Base-by-base conservation (phyloP, 345 rosid species). In the Anacardium occidentale region DNA sequence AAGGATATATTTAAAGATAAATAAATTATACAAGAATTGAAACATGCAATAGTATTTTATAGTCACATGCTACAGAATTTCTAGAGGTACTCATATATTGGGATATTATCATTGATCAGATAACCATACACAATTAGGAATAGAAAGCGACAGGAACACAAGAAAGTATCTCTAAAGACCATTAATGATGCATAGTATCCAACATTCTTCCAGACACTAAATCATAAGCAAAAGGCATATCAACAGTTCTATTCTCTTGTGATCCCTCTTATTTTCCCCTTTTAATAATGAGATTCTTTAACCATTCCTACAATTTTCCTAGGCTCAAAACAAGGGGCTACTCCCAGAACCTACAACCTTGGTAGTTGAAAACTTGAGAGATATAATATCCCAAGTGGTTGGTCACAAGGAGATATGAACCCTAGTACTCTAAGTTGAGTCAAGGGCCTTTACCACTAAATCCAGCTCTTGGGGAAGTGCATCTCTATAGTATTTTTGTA, bases 401-500 rank as follows among this genome's bases (percentile, higher is more conserved):
- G 42, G 42, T 37, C 42, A 4, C 40, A 69, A 44, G 18, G 50
- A 4, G 25, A 57, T 17, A 42, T 24, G 12, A 21, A 58, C 45
- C 3, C n/a, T 25, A 70, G 45, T 11, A 44, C 6, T 9, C 57
- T 44, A 34, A 40, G 40, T 42, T 10, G 10, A 1, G 42, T 14
- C 22, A 68, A 37, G 15, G 42, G 57, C 57, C 1, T 24, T 24
- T 9, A 50, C 24, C 24, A 17, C 9, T 37, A 37, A 37, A 37
- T 37, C 42, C 32, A 37, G 25, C 42, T 8, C 42, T 37, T 37
- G 42, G 42, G 42, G 42, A 37, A 4, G 7, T 83, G 85, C 96
- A 93, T 96, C 7, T 29, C 42, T 37, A 37, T 37, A 37, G 8
- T 37, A 37, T 37, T 37, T 37, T 37, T 8, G 8, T 8, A 37